phyloP scores from a whole-genome alignment of 75 land plant species.

The Pinus albicaulis region DNA sequence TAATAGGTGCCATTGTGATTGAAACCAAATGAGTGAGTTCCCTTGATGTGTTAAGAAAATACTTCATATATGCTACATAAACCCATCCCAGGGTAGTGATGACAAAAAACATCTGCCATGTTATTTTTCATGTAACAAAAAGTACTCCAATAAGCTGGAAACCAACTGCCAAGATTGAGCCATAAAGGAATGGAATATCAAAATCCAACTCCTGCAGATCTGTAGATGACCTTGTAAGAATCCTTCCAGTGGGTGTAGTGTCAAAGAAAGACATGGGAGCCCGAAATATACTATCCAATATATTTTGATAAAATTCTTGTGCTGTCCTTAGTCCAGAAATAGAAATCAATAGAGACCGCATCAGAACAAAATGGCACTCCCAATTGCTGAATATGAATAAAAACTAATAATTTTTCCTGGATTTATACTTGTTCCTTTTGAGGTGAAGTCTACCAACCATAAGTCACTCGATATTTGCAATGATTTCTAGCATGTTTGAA shows the following conservation, averaged over 20 bases:
- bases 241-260: conserved; percentile 45
- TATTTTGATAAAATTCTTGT: conserved; percentile 31
- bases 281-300: conserved; percentile 29
- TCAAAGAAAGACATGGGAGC: conserved; percentile 51
- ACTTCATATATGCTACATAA: no score
- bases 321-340: conserved; percentile 31
- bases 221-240: conserved; percentile 39
- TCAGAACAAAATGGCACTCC: conserved; percentile 23
- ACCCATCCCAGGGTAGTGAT: no score
- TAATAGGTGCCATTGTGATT: no score
- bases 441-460: conserved; percentile 28
- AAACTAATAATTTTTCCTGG: conserved; percentile 17
- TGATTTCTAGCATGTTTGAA: conserved; percentile 21
- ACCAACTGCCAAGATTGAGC: no score
- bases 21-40: no score
- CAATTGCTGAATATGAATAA: conserved; percentile 22
- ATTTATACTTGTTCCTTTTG: conserved; percentile 11
- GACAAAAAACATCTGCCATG: no score
- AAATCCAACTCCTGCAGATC: no score
- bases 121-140: no score
- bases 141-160: no score
- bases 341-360: conserved; percentile 16
- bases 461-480: conserved; percentile 31
- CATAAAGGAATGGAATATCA: no score
- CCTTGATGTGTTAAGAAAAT: no score